Conservation (phyloP, 768 basidiomycete species). For the Tulasnella sp. region DNA sequence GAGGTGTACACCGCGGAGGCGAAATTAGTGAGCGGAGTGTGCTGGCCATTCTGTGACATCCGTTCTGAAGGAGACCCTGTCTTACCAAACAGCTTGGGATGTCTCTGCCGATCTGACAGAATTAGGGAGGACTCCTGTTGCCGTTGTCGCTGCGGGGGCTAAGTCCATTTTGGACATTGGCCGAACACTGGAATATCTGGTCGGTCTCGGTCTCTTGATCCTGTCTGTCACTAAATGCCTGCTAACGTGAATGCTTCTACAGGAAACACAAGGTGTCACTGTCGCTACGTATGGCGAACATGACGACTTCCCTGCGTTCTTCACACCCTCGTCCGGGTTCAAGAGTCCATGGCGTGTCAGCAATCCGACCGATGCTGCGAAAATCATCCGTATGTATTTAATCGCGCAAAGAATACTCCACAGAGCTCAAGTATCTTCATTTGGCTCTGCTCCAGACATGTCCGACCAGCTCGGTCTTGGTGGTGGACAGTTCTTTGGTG, state of each 20-base stretch:
- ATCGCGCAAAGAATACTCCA: constrained; percentile 23
- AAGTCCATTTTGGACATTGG: constrained; percentile 96
- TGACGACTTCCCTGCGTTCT: constrained; percentile 92
- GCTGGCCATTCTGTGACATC: background rate
- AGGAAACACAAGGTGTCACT: constrained; percentile 96
- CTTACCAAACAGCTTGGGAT: constrained; percentile 69
- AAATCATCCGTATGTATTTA: constrained; percentile 59
- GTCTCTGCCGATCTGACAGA: constrained; percentile 92
- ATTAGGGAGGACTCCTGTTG: constrained; percentile 83
- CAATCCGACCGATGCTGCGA: constrained; percentile 63
- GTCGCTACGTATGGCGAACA: constrained; percentile 74
- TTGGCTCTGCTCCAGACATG: constrained; percentile 48
- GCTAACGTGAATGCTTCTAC: background rate
- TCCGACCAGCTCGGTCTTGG: constrained; percentile 67
- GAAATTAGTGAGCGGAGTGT: constrained; percentile 52
- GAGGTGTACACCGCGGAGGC: constrained; percentile 79
- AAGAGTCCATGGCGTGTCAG: constrained; percentile 77
- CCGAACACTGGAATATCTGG: constrained; percentile 46
- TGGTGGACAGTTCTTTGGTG: constrained; percentile 77
- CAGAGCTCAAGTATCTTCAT: background rate
- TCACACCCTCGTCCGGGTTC: constrained; percentile 76
- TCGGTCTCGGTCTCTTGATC: constrained; percentile 26
- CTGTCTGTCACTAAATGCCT: background rate
- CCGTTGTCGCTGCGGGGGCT: constrained; percentile 86
- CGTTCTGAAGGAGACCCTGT: background rate